These are phyloP conservation scores for Thielaviopsis cerberus DNA, from an alignment of 2,329 filamentous ascomycete genomes.

Conservation along the genomic window DNA sequence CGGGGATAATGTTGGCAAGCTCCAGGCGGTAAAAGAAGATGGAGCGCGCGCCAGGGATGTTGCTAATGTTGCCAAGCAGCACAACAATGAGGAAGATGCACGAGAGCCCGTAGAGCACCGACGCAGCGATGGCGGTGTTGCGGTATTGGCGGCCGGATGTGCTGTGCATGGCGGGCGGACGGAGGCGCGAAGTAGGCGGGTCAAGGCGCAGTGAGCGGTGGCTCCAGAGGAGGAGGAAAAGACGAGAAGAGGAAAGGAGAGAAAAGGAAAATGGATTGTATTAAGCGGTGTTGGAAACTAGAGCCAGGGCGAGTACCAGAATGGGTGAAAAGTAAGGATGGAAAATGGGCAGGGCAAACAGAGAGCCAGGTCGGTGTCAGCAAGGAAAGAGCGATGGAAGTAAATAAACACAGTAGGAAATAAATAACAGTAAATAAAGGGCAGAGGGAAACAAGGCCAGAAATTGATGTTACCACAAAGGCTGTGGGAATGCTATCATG, in stretches of 20 bases:
- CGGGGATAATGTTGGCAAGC: conserved; percentile 62
- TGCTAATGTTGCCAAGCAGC: conserved; percentile 55
- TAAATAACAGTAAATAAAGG: neutral
- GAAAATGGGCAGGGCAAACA: neutral
- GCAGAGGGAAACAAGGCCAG: neutral
- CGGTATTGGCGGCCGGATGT: conserved; percentile 20
- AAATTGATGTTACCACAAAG: no score
- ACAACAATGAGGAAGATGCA: conserved; percentile 65
- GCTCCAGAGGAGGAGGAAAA: neutral
- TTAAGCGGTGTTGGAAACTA: neutral
- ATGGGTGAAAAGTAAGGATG: neutral
- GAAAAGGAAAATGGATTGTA: neutral
- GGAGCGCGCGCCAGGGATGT: conserved; percentile 40
- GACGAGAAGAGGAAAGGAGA: neutral
- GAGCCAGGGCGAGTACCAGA: neutral
- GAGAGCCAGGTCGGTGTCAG: neutral
- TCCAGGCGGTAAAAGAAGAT: conserved; percentile 78
- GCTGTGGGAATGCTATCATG: no score
- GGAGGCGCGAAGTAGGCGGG: neutral
- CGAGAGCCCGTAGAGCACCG: conserved; percentile 52
- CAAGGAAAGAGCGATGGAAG: neutral
- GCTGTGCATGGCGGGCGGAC: conserved; percentile 5
- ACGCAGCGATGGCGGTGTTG: conserved; percentile 45
- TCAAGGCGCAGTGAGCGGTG: no score
- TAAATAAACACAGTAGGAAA: neutral